phyloP scores from a whole-genome alignment of 345 rosid genomes.

The Ceriops zippeliana region DNA sequence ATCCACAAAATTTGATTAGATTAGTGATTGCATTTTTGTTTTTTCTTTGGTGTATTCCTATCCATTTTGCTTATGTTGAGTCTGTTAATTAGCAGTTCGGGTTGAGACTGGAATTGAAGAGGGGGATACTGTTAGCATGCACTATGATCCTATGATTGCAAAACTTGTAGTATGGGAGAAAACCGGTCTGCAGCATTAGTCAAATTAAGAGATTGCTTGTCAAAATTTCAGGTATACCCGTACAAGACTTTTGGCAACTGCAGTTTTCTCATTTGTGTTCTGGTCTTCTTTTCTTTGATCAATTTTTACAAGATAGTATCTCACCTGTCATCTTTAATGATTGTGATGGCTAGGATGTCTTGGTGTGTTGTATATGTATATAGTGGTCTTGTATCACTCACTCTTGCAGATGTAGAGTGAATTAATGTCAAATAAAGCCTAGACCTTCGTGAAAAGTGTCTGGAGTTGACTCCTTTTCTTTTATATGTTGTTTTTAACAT shows the following conservation, averaged over 20 bases:
- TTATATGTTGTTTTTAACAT: constrained; percentile 4
- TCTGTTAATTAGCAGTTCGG: constrained; percentile 46
- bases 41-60: background rate
- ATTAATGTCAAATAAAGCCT: background rate
- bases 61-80: constrained; percentile 18
- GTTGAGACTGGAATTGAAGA: constrained; percentile 94
- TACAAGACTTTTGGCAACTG: constrained; percentile 6
- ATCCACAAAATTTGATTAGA: constrained; percentile 7
- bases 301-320: background rate
- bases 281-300: constrained; percentile 14
- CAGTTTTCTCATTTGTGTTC: constrained; percentile 5
- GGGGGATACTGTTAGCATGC: constrained; percentile 95
- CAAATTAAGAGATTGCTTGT: constrained; percentile 80
- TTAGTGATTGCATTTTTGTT: background rate
- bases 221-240: constrained; percentile 71
- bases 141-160: constrained; percentile 99
- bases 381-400: background rate
- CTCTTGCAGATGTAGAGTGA: background rate
- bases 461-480: constrained; percentile 1
- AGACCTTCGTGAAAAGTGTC: background rate
- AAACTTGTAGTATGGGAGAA: constrained; percentile 95
- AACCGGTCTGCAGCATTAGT: constrained; percentile 73
- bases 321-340: background rate
- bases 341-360: constrained; percentile 2
- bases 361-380: background rate